These are phyloP conservation scores for Kodamaea fungicola DNA, from an alignment of 1,139 yeast species.

Conservation along the genomic window DNA sequence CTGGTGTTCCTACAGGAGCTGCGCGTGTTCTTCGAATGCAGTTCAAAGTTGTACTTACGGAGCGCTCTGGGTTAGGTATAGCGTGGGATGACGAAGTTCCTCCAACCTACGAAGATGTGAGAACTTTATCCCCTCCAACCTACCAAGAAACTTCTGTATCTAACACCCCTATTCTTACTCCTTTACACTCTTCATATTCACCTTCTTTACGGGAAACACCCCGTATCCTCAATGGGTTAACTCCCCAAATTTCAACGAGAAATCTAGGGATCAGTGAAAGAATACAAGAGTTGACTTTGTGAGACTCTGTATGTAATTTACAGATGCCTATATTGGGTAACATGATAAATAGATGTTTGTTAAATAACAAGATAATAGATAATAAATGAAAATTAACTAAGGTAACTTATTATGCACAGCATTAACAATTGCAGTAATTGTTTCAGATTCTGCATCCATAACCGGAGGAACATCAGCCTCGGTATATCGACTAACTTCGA, in stretches of 20 bases:
- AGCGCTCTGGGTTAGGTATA: slow-evolving; percentile 90
- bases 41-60: slow-evolving; percentile 75
- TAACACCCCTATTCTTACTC: slow-evolving; percentile 18
- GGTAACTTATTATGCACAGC: slow-evolving; percentile 13
- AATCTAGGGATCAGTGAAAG: slow-evolving; percentile 34
- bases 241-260: slow-evolving; percentile 16
- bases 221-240: slow-evolving; percentile 39
- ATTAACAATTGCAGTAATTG: slow-evolving; percentile 14
- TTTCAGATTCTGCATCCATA: slow-evolving; percentile 11
- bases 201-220: slow-evolving; percentile 27
- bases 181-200: slow-evolving; percentile 8
- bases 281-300: slow-evolving; percentile 32
- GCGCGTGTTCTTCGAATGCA: slow-evolving; percentile 95
- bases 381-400: slow-evolving; percentile 1
- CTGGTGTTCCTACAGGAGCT: slow-evolving; percentile 88
- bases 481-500: slow-evolving; percentile 31
- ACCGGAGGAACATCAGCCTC: background rate
- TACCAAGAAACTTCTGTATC: slow-evolving; percentile 40
- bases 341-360: too few relatives aligned
- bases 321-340: too few relatives aligned
- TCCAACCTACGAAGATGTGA: slow-evolving; percentile 85
- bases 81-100: slow-evolving; percentile 99
- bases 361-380: too few relatives aligned
- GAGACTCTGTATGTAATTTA: slow-evolving; percentile 2
- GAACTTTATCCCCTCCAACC: slow-evolving; percentile 82